Evolutionary conservation across 441 rosid species (phyloP).

Genomic region (Capsella rubella): DNA sequence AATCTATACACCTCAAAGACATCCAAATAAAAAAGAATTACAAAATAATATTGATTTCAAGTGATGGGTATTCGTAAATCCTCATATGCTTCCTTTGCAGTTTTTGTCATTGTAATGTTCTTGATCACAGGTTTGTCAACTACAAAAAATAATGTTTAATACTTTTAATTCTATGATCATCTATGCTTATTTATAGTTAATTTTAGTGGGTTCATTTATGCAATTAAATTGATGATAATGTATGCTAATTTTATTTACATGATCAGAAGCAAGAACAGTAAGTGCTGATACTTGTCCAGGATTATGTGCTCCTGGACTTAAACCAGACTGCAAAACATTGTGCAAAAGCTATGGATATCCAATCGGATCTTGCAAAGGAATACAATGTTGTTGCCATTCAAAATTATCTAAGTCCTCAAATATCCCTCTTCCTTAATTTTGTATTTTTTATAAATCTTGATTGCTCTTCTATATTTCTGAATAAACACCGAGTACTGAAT

Average conservation of each 20-base stretch:
- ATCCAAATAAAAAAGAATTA: background rate
- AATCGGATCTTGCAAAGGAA: conserved; percentile 13
- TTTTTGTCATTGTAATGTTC: conserved; percentile 9
- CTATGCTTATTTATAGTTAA: too few species aligned
- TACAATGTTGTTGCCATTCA: conserved; percentile 26
- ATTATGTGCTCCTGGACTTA: conserved; percentile 12
- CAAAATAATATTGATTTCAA: background rate
- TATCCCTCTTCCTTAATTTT: background rate
- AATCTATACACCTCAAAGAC: background rate
- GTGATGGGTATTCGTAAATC: conserved; percentile 13
- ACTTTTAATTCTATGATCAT: too few species aligned
- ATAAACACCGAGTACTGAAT: background rate
- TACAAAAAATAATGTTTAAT: background rate
- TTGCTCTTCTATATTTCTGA: background rate
- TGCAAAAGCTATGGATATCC: background rate
- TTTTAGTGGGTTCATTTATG: background rate
- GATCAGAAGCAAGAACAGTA: conserved; percentile 12
- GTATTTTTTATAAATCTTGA: background rate
- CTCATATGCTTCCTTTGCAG: background rate
- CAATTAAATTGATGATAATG: background rate
- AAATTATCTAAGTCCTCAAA: background rate
- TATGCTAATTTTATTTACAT: background rate
- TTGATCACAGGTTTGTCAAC: conserved; percentile 13
- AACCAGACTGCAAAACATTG: conserved; percentile 33
- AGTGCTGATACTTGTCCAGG: conserved; percentile 12